phyloP scores from a whole-genome alignment of 306 rosid species.

The Glycine latifolia region DNA sequence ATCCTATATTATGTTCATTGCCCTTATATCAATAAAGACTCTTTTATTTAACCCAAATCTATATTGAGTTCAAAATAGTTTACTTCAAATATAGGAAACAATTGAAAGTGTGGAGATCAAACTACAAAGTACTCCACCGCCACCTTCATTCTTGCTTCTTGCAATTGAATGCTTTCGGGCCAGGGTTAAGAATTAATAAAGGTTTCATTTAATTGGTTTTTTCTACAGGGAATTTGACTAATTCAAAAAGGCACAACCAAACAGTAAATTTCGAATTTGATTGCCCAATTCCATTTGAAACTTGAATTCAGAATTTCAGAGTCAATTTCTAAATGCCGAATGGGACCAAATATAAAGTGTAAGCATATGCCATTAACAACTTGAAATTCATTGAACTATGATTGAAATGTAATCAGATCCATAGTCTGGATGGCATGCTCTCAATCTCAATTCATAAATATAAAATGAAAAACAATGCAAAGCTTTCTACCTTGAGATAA shows the following conservation, averaged over 20 bases:
- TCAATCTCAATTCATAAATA: neutral
- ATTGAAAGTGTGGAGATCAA: constrained; percentile 15
- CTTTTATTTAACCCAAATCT: neutral
- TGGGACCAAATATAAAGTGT: neutral
- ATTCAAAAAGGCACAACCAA: constrained; percentile 21
- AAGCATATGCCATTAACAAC: constrained; percentile 16
- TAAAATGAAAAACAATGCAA: neutral
- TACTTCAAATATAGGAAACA: constrained; percentile 11
- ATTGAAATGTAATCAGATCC: constrained; percentile 25
- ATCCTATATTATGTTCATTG: neutral
- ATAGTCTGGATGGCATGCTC: constrained; percentile 6
- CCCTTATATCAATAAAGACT: neutral
- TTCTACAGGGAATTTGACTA: neutral
- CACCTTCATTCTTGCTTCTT: constrained; percentile 15
- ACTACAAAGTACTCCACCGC: neutral
- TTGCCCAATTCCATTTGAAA: constrained; percentile 2
- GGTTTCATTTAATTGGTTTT: neutral
- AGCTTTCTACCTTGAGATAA: constrained; percentile 80
- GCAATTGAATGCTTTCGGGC: neutral
- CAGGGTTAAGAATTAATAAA: neutral
- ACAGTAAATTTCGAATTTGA: constrained; percentile 5
- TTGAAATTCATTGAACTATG: neutral
- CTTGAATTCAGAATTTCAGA: constrained; percentile 1
- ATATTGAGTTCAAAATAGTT: neutral
- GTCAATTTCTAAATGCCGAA: constrained; percentile 7